Conservation (phyloP, 2,329 filamentous ascomycete genomes). For the Clonostachys rosea region DNA sequence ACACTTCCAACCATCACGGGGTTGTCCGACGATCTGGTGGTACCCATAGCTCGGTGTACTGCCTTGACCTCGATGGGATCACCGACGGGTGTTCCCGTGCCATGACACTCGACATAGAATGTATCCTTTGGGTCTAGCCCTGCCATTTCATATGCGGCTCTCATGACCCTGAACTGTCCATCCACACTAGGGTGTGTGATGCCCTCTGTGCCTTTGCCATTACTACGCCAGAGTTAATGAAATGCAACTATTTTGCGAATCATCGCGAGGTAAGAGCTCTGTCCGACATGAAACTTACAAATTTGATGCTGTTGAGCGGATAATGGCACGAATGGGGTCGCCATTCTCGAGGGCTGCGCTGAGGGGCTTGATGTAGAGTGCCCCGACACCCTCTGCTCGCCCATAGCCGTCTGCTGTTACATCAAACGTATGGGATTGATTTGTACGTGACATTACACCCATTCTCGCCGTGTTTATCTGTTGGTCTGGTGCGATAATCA, state of each 20-base stretch:
- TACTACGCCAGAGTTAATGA: constrained; percentile 12
- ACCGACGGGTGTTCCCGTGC: constrained; percentile 18
- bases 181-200: constrained; percentile 45
- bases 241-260: too few species aligned
- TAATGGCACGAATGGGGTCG: constrained; percentile 43
- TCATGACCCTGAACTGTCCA: constrained; percentile 30
- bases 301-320: constrained; percentile 42
- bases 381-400: constrained; percentile 50
- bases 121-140: constrained; percentile 15
- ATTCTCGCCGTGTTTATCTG: constrained; percentile 13
- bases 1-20: too few species aligned
- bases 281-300: constrained; percentile 28
- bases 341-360: constrained; percentile 44
- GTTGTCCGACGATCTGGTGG: background rate
- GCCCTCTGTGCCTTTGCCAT: constrained; percentile 36
- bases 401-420: constrained; percentile 47
- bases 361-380: constrained; percentile 49
- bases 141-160: constrained; percentile 13
- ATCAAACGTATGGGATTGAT: constrained; percentile 41
- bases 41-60: constrained; percentile 20
- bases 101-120: constrained; percentile 19
- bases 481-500: constrained; percentile 15
- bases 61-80: constrained; percentile 21
- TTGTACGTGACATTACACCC: constrained; percentile 19
- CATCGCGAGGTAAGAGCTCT: background rate